Percentiles rank a stretch among this genome's conserved stretches.
phyloP scores from a whole-genome alignment of 768 basidiomycete genomes.

The Chlorophyllum brunneum region DNA sequence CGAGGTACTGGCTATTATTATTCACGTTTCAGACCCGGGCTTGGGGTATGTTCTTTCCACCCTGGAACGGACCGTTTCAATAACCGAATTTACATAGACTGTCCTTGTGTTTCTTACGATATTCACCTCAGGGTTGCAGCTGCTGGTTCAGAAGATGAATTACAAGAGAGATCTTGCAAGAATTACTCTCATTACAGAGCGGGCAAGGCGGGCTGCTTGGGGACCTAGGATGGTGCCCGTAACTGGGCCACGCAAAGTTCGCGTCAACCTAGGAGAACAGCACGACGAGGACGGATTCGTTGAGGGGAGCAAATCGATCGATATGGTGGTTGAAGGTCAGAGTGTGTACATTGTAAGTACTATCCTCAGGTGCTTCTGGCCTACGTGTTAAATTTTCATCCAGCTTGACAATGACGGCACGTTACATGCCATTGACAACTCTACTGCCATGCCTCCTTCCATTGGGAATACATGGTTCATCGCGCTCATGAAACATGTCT shows the following conservation, averaged over 20 bases:
- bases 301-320: conserved; percentile 51
- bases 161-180: conserved; percentile 68
- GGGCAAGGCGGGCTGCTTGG: conserved; percentile 78
- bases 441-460: conserved; percentile 53
- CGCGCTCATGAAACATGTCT: conserved; percentile 35
- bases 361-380: conserved; percentile 13
- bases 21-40: conserved; percentile 90
- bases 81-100: conserved; percentile 37
- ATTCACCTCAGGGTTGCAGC: conserved; percentile 80
- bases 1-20: conserved; percentile 97
- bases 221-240: conserved; percentile 68
- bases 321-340: conserved; percentile 78
- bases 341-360: conserved; percentile 69
- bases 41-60: conserved; percentile 44
- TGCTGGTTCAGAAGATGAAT: conserved; percentile 74
- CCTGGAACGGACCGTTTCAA: background rate
- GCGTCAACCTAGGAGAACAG: conserved; percentile 59
- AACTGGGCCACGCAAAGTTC: conserved; percentile 72
- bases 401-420: conserved; percentile 63
- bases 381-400: background rate
- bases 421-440: conserved; percentile 54
- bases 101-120: conserved; percentile 75
- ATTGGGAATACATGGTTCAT: conserved; percentile 70
- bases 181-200: conserved; percentile 54
- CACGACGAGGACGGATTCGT: conserved; percentile 56